These are phyloP conservation scores for Ceratocystis cubensis DNA, from an alignment of 2,329 filamentous ascomycete species.

Conservation along the genomic window DNA sequence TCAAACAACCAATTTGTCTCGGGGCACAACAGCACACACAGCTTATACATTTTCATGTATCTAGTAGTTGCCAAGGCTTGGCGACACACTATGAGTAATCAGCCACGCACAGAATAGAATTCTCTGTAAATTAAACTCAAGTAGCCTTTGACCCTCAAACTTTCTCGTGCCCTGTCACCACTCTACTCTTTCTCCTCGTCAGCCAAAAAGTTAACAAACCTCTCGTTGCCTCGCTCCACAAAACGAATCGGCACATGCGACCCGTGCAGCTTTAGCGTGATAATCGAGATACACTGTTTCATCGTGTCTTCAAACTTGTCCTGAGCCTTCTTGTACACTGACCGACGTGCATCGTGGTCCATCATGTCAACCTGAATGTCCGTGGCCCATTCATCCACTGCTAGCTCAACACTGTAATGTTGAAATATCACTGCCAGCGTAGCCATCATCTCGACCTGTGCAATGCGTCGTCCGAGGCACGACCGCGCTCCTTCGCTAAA, in stretches of 20 bases:
- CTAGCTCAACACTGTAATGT: conserved; percentile 56
- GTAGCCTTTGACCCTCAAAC: not conserved
- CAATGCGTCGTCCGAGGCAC: conserved; percentile 46
- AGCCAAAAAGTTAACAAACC: conserved; percentile 39
- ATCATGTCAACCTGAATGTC: conserved; percentile 43
- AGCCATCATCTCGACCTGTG: conserved; percentile 46
- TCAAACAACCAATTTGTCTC: too few relatives aligned
- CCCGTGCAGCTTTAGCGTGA: conserved; percentile 59
- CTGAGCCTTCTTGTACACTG: conserved; percentile 50
- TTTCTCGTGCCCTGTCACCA: not conserved
- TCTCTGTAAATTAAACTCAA: not conserved
- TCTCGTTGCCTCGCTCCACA: conserved; percentile 56
- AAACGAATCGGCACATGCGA: conserved; percentile 53
- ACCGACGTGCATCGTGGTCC: conserved; percentile 34
- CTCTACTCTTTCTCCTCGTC: not conserved
- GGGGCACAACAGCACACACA: too few relatives aligned
- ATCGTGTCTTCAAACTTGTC: conserved; percentile 41
- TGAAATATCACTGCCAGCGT: conserved; percentile 43
- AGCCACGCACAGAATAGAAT: not conserved
- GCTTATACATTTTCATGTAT: too few relatives aligned
- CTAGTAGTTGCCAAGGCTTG: not conserved
- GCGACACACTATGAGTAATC: not conserved
- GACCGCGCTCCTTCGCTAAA: conserved; percentile 47
- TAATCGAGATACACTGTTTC: conserved; percentile 43
- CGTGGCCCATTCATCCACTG: conserved; percentile 46